A percentile compares a stretch with the other conserved stretches of the same genome.
Conservation (phyloP, 2,329 filamentous ascomycete species). For the Falciphora oryzae region DNA sequence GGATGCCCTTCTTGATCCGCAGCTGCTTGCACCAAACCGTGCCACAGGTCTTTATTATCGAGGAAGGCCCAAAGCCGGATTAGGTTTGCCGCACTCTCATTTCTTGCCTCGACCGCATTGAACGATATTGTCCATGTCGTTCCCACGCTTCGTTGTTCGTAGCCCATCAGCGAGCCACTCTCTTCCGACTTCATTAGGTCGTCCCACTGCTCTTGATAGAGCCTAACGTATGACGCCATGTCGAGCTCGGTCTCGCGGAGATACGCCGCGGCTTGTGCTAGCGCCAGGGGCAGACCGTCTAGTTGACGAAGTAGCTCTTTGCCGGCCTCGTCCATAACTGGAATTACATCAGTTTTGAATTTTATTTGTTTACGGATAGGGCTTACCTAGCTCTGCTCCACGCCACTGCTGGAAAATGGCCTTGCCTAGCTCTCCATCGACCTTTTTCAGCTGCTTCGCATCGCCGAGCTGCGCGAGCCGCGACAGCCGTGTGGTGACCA, state of each 20-base stretch:
- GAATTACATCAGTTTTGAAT: too few species aligned
- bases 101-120: constrained; percentile 14
- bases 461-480: constrained; percentile 18
- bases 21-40: constrained; percentile 15
- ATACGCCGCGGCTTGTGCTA: constrained; percentile 21
- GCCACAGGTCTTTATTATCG: constrained; percentile 18
- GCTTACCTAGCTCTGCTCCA: constrained; percentile 18
- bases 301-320: constrained; percentile 20
- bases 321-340: constrained; percentile 12
- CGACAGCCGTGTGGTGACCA: constrained; percentile 24
- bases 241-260: constrained; percentile 15
- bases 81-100: constrained; percentile 16
- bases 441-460: constrained; percentile 17
- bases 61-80: constrained; percentile 21
- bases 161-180: constrained; percentile 10
- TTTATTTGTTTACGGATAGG: too few species aligned
- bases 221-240: constrained; percentile 14
- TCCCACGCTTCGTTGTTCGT: constrained; percentile 14
- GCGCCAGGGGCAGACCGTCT: constrained; percentile 22
- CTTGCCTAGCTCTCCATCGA: constrained; percentile 19
- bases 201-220: constrained; percentile 15
- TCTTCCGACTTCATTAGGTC: constrained; percentile 11
- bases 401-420: constrained; percentile 23
- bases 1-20: background rate
- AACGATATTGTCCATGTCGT: constrained; percentile 19